Conservation (phyloP, 2,329 filamentous ascomycete species). For the Claviceps digitariae region DNA sequence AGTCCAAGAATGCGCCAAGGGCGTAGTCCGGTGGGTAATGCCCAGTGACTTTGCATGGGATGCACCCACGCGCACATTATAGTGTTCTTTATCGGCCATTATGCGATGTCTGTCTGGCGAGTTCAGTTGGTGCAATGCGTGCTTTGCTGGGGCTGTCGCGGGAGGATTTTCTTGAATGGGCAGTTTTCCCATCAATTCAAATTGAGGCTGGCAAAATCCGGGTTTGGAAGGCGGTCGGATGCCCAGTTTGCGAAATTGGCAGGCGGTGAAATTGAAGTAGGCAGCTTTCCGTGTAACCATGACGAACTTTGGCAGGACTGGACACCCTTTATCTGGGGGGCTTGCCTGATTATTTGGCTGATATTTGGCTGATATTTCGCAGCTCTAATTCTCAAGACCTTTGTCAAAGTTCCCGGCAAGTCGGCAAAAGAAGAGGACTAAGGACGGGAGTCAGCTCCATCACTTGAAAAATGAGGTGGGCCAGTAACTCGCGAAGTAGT, state of each 20-base stretch:
- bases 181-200: neutral
- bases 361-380: neutral
- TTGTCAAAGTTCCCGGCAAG: neutral
- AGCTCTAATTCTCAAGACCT: neutral
- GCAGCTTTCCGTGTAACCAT: neutral
- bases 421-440: neutral
- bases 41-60: slow-evolving; percentile 23
- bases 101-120: neutral
- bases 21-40: slow-evolving; percentile 26
- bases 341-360: neutral
- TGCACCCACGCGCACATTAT: slow-evolving; percentile 17
- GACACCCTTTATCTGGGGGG: neutral
- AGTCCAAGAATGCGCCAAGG: slow-evolving; percentile 23
- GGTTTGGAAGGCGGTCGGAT: neutral
- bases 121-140: too few relatives aligned
- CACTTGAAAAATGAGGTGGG: too few relatives aligned
- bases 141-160: neutral
- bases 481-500: too few relatives aligned
- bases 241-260: neutral
- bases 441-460: too few relatives aligned
- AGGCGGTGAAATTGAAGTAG: neutral
- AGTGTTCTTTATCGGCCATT: slow-evolving; percentile 20
- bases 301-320: neutral
- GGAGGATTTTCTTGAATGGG: neutral
- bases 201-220: neutral